A percentile compares a stretch with the other conserved stretches of the same genome.
Conservation (phyloP, 2,329 filamentous ascomycete genomes). For the Ilyonectria robusta region DNA sequence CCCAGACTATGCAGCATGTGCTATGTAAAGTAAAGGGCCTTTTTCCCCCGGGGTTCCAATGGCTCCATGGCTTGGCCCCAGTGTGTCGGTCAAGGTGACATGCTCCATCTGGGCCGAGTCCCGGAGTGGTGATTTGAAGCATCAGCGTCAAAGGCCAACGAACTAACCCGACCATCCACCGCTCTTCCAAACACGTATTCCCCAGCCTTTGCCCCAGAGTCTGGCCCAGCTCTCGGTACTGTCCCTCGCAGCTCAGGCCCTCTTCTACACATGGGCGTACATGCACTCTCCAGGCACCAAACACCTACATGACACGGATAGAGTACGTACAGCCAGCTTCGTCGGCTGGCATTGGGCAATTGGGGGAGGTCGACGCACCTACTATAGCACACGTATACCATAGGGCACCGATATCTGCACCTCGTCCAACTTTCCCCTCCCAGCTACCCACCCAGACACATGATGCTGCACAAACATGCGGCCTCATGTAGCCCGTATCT, state of each 20-base stretch:
- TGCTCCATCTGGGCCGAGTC: background rate
- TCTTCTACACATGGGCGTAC: background rate
- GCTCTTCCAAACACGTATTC: background rate
- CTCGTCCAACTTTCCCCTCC: background rate
- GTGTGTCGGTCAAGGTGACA: conserved; percentile 17
- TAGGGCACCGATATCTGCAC: background rate
- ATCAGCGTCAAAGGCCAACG: background rate
- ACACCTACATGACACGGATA: background rate
- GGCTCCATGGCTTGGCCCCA: background rate
- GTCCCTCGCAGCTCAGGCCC: background rate
- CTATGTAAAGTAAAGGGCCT: background rate
- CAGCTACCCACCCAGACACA: no score
- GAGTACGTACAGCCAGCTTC: background rate
- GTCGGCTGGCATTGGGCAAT: conserved; percentile 1
- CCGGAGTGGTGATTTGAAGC: background rate
- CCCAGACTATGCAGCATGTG: background rate
- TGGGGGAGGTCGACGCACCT: background rate
- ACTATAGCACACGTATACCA: background rate
- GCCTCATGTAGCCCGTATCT: background rate
- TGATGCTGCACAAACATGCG: background rate
- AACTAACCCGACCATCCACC: background rate
- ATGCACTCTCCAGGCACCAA: background rate
- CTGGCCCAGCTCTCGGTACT: background rate
- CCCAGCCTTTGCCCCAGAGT: background rate
- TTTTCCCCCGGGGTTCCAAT: conserved; percentile 5